Percentiles rank a stretch among this genome's conserved stretches.
Evolutionary conservation across 805 yeast species (phyloP).

Genomic region (Yamadazyma takamatsuzukensis): DNA sequence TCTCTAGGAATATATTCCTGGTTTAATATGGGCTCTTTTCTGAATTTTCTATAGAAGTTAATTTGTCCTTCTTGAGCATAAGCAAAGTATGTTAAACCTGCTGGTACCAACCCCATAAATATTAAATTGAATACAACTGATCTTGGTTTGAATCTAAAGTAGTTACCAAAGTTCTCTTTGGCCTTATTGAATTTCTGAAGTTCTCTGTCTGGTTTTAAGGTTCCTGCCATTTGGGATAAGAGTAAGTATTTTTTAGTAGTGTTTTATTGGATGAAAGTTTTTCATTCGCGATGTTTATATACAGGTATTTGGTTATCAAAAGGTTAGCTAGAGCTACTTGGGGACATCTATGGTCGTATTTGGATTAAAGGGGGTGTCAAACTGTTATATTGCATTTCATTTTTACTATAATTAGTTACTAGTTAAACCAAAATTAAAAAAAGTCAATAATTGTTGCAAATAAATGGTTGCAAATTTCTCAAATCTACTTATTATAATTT

Average conservation of each 20-base stretch:
- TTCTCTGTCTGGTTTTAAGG: slow-evolving; percentile 41
- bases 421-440: too few relatives aligned
- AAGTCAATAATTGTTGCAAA: too few relatives aligned
- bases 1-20: slow-evolving; percentile 41
- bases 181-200: slow-evolving; percentile 40
- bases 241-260: background rate
- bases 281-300: too few relatives aligned
- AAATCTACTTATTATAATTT: too few relatives aligned
- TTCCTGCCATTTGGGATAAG: slow-evolving; percentile 45
- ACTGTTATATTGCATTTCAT: too few relatives aligned
- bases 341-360: too few relatives aligned
- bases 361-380: too few relatives aligned
- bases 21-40: slow-evolving; percentile 32
- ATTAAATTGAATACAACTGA: slow-evolving; percentile 33
- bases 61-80: slow-evolving; percentile 38
- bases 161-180: slow-evolving; percentile 38
- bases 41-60: slow-evolving; percentile 28
- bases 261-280: slow-evolving; percentile 7
- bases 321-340: too few relatives aligned
- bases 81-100: slow-evolving; percentile 32
- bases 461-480: too few relatives aligned
- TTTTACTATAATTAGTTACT: too few relatives aligned
- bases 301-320: too few relatives aligned
- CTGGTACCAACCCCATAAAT: slow-evolving; percentile 37
- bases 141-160: slow-evolving; percentile 40